Conservation (phyloP, 2,329 filamentous ascomycete genomes). For the Zymoseptoria ardabiliae region DNA sequence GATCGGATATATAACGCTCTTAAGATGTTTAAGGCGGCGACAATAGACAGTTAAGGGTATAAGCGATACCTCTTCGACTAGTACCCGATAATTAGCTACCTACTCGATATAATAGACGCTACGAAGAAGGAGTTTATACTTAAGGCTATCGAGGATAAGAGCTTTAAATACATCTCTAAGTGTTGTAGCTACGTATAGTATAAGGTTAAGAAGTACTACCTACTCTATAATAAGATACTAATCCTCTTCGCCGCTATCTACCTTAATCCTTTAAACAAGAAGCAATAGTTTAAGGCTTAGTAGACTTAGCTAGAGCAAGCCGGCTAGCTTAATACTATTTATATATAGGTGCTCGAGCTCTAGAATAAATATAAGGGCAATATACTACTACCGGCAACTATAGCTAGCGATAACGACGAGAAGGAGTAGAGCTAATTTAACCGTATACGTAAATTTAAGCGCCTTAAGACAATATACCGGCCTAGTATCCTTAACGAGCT, state of each 20-base stretch:
- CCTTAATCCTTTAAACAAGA: not conserved
- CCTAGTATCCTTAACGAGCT: no score
- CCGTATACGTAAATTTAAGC: no score
- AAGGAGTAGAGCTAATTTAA: no score
- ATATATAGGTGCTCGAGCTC: not conserved
- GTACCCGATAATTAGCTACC: not conserved
- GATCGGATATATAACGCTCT: not conserved
- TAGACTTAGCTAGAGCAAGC: not conserved
- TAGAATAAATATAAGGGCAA: no score
- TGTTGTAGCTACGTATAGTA: not conserved
- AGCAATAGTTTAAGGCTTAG: not conserved
- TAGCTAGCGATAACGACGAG: no score
- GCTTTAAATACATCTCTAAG: not conserved
- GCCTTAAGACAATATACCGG: no score
- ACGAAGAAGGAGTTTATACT: not conserved
- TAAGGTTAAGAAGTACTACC: conserved; percentile 1
- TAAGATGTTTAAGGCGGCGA: not conserved
- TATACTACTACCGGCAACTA: no score
- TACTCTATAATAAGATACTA: not conserved
- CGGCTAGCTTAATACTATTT: not conserved
- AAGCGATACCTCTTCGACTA: no score
- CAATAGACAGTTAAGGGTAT: not conserved
- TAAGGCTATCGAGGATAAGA: not conserved
- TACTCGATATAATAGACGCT: not conserved
- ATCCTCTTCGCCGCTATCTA: no score